phyloP scores from a whole-genome alignment of 73 alveolate genomes.

The Paramecium tetraurelia region DNA sequence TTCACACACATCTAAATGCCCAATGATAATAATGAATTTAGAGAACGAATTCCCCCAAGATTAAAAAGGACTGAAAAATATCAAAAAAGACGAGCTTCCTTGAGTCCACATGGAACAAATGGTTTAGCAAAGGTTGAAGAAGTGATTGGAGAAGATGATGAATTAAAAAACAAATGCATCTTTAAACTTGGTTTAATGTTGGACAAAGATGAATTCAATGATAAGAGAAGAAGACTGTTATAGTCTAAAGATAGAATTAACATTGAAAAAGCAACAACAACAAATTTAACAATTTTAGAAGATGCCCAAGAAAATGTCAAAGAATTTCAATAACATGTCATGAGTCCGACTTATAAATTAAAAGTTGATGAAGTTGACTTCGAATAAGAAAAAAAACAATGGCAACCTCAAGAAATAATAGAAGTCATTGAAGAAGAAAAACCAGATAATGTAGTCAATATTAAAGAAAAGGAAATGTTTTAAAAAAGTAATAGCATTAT shows the following conservation, averaged over 20 bases:
- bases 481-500: neutral
- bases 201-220: slow-evolving; percentile 30
- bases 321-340: neutral
- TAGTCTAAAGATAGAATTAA: neutral
- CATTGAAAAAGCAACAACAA: neutral
- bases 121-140: slow-evolving; percentile 44
- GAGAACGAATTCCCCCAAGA: neutral
- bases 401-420: neutral
- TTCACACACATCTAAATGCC: neutral
- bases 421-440: slow-evolving; percentile 51
- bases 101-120: slow-evolving; percentile 54
- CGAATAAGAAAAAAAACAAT: slow-evolving; percentile 22
- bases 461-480: slow-evolving; percentile 43
- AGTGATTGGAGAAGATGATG: slow-evolving; percentile 48
- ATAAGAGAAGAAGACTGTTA: neutral
- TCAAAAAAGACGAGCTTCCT: neutral
- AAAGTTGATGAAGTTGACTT: slow-evolving; percentile 45
- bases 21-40: slow-evolving; percentile 15
- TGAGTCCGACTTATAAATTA: slow-evolving; percentile 31
- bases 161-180: neutral
- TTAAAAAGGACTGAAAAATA: neutral
- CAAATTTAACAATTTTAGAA: slow-evolving; percentile 8
- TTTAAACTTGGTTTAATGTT: slow-evolving; percentile 34
- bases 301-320: slow-evolving; percentile 40
- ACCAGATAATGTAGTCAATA: slow-evolving; percentile 31